Evolutionary conservation across 148 eudicot genomes (phyloP).

Genomic region (Dysphania ambrosioides): DNA sequence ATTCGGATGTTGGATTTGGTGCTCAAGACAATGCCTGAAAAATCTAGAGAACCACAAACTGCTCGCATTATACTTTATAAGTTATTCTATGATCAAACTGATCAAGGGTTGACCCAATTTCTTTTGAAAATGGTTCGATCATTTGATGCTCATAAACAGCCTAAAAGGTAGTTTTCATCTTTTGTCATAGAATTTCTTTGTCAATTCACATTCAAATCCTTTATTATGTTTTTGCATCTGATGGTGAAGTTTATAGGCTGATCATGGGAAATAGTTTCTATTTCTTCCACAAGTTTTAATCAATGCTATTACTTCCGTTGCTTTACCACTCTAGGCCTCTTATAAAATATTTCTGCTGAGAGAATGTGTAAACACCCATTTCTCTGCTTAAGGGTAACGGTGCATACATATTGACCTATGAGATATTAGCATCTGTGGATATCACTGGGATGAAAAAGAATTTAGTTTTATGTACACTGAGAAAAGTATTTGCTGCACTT

Average conservation of each 20-base stretch:
- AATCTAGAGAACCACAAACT: slow-evolving; percentile 78
- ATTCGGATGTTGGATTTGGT: slow-evolving; percentile 91
- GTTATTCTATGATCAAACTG: slow-evolving; percentile 98
- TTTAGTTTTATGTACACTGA: neutral
- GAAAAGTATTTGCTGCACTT: slow-evolving; percentile 4
- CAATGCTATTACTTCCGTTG: neutral
- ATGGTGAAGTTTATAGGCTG: neutral
- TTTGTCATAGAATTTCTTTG: neutral
- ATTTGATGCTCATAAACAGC: slow-evolving; percentile 83
- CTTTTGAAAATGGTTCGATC: slow-evolving; percentile 74
- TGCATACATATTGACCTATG: neutral
- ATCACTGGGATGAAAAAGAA: neutral
- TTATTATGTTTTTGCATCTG: neutral
- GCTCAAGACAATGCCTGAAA: slow-evolving; percentile 78
- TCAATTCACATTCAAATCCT: neutral
- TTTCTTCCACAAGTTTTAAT: neutral
- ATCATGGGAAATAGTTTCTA: neutral
- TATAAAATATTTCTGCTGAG: neutral
- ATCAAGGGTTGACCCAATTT: slow-evolving; percentile 91
- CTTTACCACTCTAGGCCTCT: neutral
- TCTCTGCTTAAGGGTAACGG: neutral
- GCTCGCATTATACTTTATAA: slow-evolving; percentile 86
- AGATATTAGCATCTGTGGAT: neutral
- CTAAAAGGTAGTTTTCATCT: slow-evolving; percentile 60
- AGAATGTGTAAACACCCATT: neutral